Evolutionary conservation across 2,329 filamentous ascomycete species (phyloP).

Genomic region (Exophiala sideris): DNA sequence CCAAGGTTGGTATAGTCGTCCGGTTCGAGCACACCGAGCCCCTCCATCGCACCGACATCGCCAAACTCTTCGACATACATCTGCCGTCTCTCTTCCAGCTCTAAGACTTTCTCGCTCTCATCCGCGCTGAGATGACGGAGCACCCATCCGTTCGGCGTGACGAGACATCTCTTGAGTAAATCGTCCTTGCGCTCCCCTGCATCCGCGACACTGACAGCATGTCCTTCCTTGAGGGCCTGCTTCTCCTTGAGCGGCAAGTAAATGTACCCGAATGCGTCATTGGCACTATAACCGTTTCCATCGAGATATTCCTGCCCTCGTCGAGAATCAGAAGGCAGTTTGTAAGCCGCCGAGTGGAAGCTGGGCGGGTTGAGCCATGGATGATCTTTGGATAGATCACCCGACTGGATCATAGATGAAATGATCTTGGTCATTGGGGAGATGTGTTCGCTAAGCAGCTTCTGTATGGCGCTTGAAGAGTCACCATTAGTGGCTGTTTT

Average conservation of each 20-base stretch:
- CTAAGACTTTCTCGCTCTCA: conserved; percentile 46
- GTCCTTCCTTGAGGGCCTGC: conserved; percentile 40
- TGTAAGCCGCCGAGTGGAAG: conserved; percentile 28
- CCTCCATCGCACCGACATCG: conserved; percentile 31
- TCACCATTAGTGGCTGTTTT: conserved; percentile 8
- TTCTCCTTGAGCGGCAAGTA: conserved; percentile 43
- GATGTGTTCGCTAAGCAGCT: conserved; percentile 23
- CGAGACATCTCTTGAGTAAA: conserved; percentile 42
- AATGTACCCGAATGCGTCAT: conserved; percentile 38
- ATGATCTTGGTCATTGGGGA: conserved; percentile 26
- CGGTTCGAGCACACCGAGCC: conserved; percentile 31
- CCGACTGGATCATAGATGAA: conserved; percentile 21
- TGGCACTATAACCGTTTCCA: conserved; percentile 28
- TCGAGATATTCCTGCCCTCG: conserved; percentile 29
- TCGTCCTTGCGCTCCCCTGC: conserved; percentile 31
- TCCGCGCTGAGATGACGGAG: conserved; percentile 43
- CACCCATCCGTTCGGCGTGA: conserved; percentile 45
- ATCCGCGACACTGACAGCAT: conserved; percentile 39
- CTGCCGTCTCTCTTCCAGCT: conserved; percentile 41
- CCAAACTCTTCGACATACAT: conserved; percentile 39
- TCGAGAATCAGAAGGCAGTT: conserved; percentile 24
- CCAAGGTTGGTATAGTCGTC: conserved; percentile 43
- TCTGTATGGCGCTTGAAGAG: conserved; percentile 15
- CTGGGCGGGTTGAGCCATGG: conserved; percentile 39
- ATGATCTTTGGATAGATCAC: conserved; percentile 37